Percentiles rank a stretch among this genome's conserved stretches.
Evolutionary conservation across 768 basidiomycete species (phyloP).

Genomic region (Tricholoma flavovirens): DNA sequence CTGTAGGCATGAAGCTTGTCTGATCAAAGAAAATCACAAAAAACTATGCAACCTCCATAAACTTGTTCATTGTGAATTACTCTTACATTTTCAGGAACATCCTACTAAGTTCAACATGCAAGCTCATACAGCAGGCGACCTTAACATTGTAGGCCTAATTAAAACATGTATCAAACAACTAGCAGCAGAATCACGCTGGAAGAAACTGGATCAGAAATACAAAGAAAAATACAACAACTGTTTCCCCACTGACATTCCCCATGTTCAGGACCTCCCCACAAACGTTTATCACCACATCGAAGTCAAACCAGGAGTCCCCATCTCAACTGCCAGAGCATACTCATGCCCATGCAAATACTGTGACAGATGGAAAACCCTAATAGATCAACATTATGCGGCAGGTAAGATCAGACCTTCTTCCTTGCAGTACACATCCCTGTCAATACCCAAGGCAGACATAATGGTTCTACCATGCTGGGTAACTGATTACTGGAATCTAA

Average conservation of each 20-base stretch:
- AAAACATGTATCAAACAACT: background rate
- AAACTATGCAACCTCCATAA: background rate
- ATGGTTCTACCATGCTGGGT: background rate
- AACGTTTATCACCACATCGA: too few relatives aligned
- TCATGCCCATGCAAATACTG: background rate
- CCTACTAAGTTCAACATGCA: background rate
- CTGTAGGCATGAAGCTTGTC: background rate
- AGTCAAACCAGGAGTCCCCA: background rate
- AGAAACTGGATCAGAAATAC: background rate
- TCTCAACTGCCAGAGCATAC: background rate
- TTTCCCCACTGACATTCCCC: background rate
- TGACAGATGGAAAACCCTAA: background rate
- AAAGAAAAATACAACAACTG: background rate
- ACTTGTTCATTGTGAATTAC: background rate
- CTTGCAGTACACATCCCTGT: background rate
- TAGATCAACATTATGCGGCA: background rate
- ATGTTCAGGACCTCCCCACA: background rate
- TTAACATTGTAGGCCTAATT: background rate
- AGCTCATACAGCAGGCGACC: background rate
- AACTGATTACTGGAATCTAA: background rate
- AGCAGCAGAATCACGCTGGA: background rate
- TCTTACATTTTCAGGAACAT: background rate
- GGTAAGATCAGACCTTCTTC: background rate
- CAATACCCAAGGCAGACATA: too few relatives aligned
- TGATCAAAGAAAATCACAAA: background rate